Evolutionary conservation across 2,329 filamentous ascomycete species (phyloP).

Genomic region (Talaromyces sp.): DNA sequence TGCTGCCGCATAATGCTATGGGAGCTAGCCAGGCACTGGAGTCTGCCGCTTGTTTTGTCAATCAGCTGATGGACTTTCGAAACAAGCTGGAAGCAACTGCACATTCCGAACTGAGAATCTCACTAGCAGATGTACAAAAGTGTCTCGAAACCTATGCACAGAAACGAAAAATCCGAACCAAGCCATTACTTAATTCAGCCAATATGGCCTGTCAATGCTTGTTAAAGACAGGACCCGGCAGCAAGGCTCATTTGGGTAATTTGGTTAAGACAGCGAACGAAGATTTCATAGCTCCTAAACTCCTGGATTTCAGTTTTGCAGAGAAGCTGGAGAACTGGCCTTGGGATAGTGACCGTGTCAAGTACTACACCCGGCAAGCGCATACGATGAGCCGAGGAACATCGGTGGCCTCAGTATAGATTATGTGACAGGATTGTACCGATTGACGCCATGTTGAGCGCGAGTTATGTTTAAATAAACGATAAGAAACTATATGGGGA

Average conservation of each 20-base stretch:
- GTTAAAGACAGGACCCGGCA: not conserved
- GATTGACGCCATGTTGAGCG: not conserved
- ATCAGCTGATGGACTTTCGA: not conserved
- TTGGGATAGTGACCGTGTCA: not conserved
- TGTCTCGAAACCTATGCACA: not conserved
- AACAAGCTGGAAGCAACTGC: not conserved
- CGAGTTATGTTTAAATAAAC: not conserved
- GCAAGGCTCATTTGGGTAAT: not conserved
- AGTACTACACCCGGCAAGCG: not conserved
- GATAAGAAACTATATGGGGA: not conserved
- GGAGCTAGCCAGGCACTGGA: constrained; percentile 11
- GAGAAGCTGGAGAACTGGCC: constrained; percentile 13
- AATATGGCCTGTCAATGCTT: not conserved
- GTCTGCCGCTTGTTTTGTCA: constrained; percentile 11
- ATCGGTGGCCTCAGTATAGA: not conserved
- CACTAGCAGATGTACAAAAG: not conserved
- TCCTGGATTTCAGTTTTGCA: not conserved
- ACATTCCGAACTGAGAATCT: not conserved
- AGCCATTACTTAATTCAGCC: not conserved
- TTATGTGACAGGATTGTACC: too few species aligned
- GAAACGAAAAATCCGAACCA: not conserved
- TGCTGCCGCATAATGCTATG: constrained; percentile 13
- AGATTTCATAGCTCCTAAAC: not conserved
- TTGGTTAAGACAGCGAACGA: not conserved
- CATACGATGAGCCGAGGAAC: not conserved